Evolutionary conservation across 129 eudicot species (phyloP), one percentile per base, ranked within the genome.

Genomic region (Flaveria brownii): DNA sequence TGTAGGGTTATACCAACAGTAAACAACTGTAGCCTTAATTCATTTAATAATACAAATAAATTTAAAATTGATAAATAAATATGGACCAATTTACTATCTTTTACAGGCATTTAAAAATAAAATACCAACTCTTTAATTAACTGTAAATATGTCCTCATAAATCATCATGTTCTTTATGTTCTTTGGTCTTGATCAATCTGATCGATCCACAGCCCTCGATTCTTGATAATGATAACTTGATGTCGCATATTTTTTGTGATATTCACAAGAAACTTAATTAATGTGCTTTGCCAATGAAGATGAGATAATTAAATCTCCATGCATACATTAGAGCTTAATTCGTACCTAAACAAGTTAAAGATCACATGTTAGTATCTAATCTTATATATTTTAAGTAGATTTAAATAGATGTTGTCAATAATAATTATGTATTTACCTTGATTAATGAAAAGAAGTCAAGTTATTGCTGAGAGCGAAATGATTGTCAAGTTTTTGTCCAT

Each of bases 371-470:
- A 65, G 65, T 13, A 67, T 57, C 16, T 56, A 45, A 43, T 69
- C 4, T 46, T 78, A 60, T 59, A 78, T 15, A 14, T 39, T 39
- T 10, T n/a, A 63, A 62, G 6, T 50, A 72, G 22, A 25, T 30
- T 16, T 15, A 36, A 71, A 51, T 17, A 30, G 26, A 66, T 36
- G 39, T 36, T 7, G 25, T 15, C 1, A 39, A 5, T 22, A 41
- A 22, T 22, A 74, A 1, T 6, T 20, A 2, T 22, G 1, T 7
- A 16, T 55, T 25, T 51, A 30, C 70, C 67, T 25, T 54, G 41
- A 79, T 87, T 85, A 89, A 42, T 89, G 87, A 47, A 91, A 85
- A 61, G 89, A 85, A 70, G 69, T 75, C 83, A 88, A 81, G 95
- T 81, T 88, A 90, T 70, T 86, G 88, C n/a, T 71, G 85, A 87